Percentiles rank a stretch among this genome's conserved stretches.
Conservation (phyloP, 1,284 basidiomycete species). For the Papiliotrema flavescens region DNA sequence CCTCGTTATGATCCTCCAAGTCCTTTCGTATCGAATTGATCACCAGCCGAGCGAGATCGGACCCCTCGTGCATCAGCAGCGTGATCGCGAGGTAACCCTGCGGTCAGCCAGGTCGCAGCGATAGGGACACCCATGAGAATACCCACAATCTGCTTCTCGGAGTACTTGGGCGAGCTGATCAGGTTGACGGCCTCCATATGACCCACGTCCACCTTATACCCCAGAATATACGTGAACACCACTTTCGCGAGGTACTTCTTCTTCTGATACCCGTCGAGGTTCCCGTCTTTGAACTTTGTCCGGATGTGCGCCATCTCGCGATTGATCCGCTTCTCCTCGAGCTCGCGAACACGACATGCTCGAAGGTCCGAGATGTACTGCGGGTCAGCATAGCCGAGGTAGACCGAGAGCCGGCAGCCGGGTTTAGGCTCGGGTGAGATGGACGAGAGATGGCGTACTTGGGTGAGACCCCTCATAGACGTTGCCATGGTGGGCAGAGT, state of each 20-base stretch:
- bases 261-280: slow-evolving; percentile 96
- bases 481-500: slow-evolving; percentile 63
- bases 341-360: slow-evolving; percentile 59
- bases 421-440: no score
- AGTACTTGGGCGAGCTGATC: slow-evolving; percentile 92
- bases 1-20: slow-evolving; percentile 88
- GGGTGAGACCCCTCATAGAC: slow-evolving; percentile 83
- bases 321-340: slow-evolving; percentile 89
- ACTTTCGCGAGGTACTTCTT: slow-evolving; percentile 93
- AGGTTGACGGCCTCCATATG: slow-evolving; percentile 99
- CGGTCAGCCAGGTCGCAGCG: not conserved
- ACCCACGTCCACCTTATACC: slow-evolving; percentile 97
- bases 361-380: slow-evolving; percentile 98
- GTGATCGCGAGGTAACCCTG: slow-evolving; percentile 97
- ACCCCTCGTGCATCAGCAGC: slow-evolving; percentile 96
- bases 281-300: slow-evolving; percentile 98
- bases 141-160: slow-evolving; percentile 97
- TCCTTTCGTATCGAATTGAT: slow-evolving; percentile 99
- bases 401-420: not conserved
- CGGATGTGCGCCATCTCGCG: slow-evolving; percentile 99
- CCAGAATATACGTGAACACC: slow-evolving; percentile 97
- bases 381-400: not conserved
- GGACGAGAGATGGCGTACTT: slow-evolving; percentile 54
- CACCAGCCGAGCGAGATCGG: slow-evolving; percentile 89
- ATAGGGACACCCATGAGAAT: not conserved